Evolutionary conservation across 805 yeast genomes (phyloP).

Genomic region (Yamadazyma endophytica): DNA sequence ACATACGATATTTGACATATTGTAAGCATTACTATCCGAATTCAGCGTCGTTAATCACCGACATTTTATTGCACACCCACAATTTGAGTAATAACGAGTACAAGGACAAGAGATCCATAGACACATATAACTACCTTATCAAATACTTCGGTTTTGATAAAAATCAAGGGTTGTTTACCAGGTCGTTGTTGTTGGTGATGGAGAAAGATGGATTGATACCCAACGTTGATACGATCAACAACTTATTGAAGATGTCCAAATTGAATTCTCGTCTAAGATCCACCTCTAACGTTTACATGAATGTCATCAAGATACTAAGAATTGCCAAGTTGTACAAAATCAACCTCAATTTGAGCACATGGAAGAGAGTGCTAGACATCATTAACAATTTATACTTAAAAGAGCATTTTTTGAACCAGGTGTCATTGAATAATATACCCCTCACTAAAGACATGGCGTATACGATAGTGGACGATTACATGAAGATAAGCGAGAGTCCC

Average conservation of each 20-base stretch:
- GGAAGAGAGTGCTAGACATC: slow-evolving; percentile 34
- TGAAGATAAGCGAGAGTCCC: slow-evolving; percentile 21
- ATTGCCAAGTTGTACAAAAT: slow-evolving; percentile 22
- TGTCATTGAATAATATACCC: slow-evolving; percentile 29
- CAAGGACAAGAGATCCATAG: slow-evolving; percentile 26
- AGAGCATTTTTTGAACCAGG: slow-evolving; percentile 29
- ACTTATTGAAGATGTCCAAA: slow-evolving; percentile 26
- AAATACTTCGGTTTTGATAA: slow-evolving; percentile 37
- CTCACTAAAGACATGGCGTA: slow-evolving; percentile 25
- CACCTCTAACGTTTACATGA: slow-evolving; percentile 25
- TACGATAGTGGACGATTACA: slow-evolving; percentile 31
- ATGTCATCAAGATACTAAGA: slow-evolving; percentile 27
- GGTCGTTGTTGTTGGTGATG: slow-evolving; percentile 38
- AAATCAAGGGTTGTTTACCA: slow-evolving; percentile 37
- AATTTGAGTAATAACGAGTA: slow-evolving; percentile 25
- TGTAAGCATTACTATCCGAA: slow-evolving; percentile 26
- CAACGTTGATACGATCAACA: slow-evolving; percentile 37
- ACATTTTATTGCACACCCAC: slow-evolving; percentile 36
- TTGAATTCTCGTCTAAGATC: slow-evolving; percentile 30
- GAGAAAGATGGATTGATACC: slow-evolving; percentile 37
- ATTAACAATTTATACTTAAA: slow-evolving; percentile 35
- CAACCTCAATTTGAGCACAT: slow-evolving; percentile 29
- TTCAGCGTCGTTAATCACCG: slow-evolving; percentile 31
- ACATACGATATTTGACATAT: slow-evolving; percentile 35
- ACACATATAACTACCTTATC: slow-evolving; percentile 37